These are phyloP conservation scores for Piper betle DNA, from an alignment of 164 flowering plant genomes.

Conservation along the genomic window DNA sequence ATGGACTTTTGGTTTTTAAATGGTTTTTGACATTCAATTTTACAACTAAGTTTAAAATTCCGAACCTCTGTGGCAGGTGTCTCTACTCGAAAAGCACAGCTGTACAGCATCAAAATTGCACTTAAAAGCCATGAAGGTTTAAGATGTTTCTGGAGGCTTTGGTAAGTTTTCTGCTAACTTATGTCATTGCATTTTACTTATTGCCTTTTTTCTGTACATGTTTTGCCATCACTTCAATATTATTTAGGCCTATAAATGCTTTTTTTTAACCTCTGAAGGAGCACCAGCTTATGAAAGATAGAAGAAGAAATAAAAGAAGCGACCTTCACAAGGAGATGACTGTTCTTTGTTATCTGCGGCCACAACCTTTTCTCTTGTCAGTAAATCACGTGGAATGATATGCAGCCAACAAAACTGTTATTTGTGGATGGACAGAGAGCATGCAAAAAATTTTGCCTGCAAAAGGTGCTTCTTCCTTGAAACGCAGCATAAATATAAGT, in stretches of 20 bases:
- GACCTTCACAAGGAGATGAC: constrained; percentile 41
- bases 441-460: constrained; percentile 51
- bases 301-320: constrained; percentile 58
- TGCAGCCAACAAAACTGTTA: constrained; percentile 37
- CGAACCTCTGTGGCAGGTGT: constrained; percentile 50
- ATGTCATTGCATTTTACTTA: not conserved
- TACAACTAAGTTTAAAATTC: not conserved
- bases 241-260: not conserved
- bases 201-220: constrained; percentile 1
- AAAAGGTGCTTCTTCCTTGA: constrained; percentile 45
- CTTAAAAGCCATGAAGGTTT: constrained; percentile 82
- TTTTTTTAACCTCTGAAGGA: constrained; percentile 49
- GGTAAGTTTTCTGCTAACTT: constrained; percentile 39
- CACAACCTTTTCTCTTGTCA: constrained; percentile 27
- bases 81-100: constrained; percentile 90
- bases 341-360: constrained; percentile 24
- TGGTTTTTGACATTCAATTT: not conserved
- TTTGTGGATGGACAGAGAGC: constrained; percentile 57
- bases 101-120: constrained; percentile 93
- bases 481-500: constrained; percentile 33
- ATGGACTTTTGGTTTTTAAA: not conserved
- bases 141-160: constrained; percentile 79
- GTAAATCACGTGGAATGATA: constrained; percentile 39
- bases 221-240: not conserved
- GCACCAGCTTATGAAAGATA: constrained; percentile 88